These are phyloP conservation scores for Chlorella vulgaris DNA, from an alignment of 139 green algal genomes.

Conservation along the genomic window DNA sequence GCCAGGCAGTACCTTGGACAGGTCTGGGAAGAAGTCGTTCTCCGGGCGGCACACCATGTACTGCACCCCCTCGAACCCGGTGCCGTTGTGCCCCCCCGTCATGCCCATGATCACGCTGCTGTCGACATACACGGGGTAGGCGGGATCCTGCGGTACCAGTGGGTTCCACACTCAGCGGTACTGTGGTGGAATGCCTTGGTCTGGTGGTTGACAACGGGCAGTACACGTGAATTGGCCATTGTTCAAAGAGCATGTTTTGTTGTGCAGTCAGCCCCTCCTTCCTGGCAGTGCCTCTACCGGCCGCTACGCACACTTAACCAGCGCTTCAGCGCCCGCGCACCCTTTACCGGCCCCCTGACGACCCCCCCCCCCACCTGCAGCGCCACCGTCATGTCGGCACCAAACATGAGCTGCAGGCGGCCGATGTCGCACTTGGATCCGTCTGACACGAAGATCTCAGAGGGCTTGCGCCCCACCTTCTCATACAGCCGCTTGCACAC, in stretches of 20 bases:
- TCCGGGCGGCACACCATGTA: conserved; percentile 96
- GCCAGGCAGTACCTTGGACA: conserved; percentile 80
- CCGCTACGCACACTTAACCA: too few species aligned
- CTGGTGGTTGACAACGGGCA: neutral
- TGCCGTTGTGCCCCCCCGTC: conserved; percentile 83
- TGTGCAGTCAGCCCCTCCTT: too few species aligned
- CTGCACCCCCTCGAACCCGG: conserved; percentile 86
- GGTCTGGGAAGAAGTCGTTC: conserved; percentile 98
- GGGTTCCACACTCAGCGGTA: neutral
- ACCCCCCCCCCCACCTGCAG: conserved; percentile 48
- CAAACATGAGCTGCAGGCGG: conserved; percentile 92
- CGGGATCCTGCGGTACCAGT: conserved; percentile 99
- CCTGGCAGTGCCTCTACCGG: too few species aligned
- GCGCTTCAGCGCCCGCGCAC: too few species aligned
- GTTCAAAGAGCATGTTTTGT: too few species aligned
- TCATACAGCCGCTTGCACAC: conserved; percentile 88
- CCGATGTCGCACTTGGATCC: conserved; percentile 99
- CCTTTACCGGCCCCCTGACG: too few species aligned
- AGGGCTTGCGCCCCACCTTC: conserved; percentile 57
- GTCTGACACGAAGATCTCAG: conserved; percentile 97
- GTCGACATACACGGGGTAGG: conserved; percentile 99
- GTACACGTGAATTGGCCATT: too few species aligned
- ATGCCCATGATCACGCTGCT: conserved; percentile 98
- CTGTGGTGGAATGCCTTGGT: neutral
- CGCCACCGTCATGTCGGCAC: conserved; percentile 60